Conservation (phyloP, 1,284 basidiomycete genomes). For the Lignosus rhinocerotis region DNA sequence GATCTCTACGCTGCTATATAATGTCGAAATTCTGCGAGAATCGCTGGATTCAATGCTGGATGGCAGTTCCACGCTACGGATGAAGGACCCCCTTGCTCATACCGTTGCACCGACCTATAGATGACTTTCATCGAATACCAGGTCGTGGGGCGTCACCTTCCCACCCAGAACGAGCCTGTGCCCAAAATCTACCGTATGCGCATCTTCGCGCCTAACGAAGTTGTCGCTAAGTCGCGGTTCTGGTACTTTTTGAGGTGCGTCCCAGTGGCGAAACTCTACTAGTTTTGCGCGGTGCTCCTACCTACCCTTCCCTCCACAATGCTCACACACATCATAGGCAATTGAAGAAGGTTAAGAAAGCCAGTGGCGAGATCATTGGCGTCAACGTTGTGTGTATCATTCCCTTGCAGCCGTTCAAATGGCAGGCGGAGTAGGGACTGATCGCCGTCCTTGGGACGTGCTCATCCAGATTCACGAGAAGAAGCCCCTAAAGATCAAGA, state of each 20-base stretch:
- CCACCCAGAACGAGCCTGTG: slow-evolving; percentile 89
- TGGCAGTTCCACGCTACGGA: slow-evolving; percentile 11
- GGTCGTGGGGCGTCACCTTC: slow-evolving; percentile 97
- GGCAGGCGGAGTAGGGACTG: slow-evolving; percentile 80
- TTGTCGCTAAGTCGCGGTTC: slow-evolving; percentile 99
- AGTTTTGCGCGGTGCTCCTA: neutral
- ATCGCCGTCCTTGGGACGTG: slow-evolving; percentile 36
- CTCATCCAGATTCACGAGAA: slow-evolving; percentile 87
- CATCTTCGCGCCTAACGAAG: slow-evolving; percentile 98
- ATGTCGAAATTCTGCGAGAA: slow-evolving; percentile 12
- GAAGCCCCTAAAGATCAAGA: slow-evolving; percentile 98
- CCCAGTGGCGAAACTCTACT: neutral
- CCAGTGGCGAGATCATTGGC: slow-evolving; percentile 98
- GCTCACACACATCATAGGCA: slow-evolving; percentile 54
- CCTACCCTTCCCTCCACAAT: neutral
- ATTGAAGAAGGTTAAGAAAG: slow-evolving; percentile 99
- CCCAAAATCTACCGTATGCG: slow-evolving; percentile 99
- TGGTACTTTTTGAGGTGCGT: slow-evolving; percentile 95
- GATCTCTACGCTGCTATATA: slow-evolving; percentile 2
- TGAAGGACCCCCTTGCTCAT: slow-evolving; percentile 19
- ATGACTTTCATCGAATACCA: slow-evolving; percentile 82
- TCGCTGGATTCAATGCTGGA: slow-evolving; percentile 20
- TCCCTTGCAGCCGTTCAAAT: slow-evolving; percentile 82
- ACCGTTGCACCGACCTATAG: slow-evolving; percentile 24
- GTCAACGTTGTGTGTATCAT: slow-evolving; percentile 90